These are phyloP conservation scores for Ormosia emarginata DNA, from an alignment of 306 rosid genomes.

Conservation along the genomic window DNA sequence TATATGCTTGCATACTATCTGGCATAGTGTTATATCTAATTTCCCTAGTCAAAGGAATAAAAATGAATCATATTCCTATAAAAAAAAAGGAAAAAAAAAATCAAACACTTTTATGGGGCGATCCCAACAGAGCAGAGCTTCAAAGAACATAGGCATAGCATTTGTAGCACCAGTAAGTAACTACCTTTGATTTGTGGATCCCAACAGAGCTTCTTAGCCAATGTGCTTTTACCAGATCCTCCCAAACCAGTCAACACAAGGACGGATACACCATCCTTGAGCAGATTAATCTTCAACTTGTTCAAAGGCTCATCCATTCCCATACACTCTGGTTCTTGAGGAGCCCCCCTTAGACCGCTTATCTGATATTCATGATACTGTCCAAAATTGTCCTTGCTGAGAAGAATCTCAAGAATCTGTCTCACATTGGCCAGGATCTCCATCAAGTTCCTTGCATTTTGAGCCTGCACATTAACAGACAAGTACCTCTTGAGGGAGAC, in stretches of 20 bases:
- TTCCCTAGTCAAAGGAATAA: neutral
- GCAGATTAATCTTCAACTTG: slow-evolving; percentile 37
- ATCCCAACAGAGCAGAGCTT: too few species aligned
- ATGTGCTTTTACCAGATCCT: slow-evolving; percentile 61
- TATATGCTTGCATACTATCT: neutral
- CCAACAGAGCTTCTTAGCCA: slow-evolving; percentile 54
- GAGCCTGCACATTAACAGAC: neutral
- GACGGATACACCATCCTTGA: slow-evolving; percentile 20
- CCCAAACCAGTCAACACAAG: slow-evolving; percentile 59
- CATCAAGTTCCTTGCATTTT: slow-evolving; percentile 30
- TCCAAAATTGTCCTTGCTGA: neutral
- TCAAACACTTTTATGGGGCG: neutral
- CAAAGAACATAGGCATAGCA: neutral
- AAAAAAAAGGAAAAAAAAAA: neutral
- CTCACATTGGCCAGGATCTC: neutral
- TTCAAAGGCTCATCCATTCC: slow-evolving; percentile 44
- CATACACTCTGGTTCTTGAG: slow-evolving; percentile 31
- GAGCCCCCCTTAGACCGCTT: slow-evolving; percentile 20
- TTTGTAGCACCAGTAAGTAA: neutral
- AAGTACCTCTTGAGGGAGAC: neutral
- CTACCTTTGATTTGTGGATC: slow-evolving; percentile 43
- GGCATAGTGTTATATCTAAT: neutral
- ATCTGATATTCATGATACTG: neutral
- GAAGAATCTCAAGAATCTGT: neutral
- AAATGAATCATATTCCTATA: neutral